Percentiles rank a stretch among this genome's conserved stretches.
Evolutionary conservation across 208 protist genomes (phyloP).

Genomic region (Trichomonas gallinae): DNA sequence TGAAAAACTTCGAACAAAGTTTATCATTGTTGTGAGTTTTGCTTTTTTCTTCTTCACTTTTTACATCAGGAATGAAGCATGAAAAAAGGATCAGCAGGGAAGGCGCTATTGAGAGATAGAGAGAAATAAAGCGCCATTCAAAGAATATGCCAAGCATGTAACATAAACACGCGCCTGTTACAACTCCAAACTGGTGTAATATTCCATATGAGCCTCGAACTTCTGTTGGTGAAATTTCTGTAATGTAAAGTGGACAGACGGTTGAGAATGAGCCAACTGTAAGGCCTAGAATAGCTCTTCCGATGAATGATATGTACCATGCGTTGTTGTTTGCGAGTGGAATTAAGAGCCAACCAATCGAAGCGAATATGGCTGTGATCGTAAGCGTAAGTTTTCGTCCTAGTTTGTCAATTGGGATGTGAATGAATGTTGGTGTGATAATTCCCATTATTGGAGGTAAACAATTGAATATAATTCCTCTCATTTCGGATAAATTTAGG

Average conservation of each 20-base stretch:
- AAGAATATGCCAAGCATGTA: neutral
- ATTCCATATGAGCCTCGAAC: neutral
- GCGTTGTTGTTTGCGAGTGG: neutral
- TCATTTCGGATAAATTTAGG: neutral
- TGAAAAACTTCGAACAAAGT: neutral
- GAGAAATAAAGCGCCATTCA: neutral
- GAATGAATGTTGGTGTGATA: neutral
- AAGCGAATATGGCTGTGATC: neutral
- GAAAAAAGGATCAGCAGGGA: neutral
- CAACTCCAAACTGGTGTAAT: neutral
- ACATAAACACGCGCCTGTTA: neutral
- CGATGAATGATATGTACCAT: neutral
- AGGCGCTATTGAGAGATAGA: neutral
- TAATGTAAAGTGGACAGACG: neutral
- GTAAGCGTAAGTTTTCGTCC: neutral
- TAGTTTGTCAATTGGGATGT: neutral
- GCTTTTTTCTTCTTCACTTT: neutral
- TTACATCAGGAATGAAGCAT: neutral
- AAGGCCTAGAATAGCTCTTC: neutral
- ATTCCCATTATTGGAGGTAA: neutral
- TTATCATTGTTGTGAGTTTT: neutral
- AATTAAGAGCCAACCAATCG: neutral
- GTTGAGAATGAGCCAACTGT: neutral
- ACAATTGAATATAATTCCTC: neutral
- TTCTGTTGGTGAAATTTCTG: neutral